A percentile compares a stretch with the other conserved stretches of the same genome.
Evolutionary conservation across 2,329 filamentous ascomycete genomes (phyloP).

Genomic region (Xylogone sp.): DNA sequence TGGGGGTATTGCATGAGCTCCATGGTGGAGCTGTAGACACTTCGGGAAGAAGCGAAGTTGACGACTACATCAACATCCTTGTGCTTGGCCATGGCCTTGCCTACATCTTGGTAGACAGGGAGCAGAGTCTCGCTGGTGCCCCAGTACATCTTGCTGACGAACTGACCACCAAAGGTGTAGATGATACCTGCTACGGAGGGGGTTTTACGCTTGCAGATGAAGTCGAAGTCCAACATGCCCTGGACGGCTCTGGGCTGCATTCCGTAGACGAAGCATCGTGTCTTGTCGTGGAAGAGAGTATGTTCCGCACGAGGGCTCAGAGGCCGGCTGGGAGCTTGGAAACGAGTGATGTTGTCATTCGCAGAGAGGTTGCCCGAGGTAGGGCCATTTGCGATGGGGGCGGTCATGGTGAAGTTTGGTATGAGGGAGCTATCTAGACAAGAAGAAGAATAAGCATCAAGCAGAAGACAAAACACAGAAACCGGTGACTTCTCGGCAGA

Average conservation of each 20-base stretch:
- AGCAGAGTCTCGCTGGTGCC: slow-evolving; percentile 98
- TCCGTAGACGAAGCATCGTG: slow-evolving; percentile 99
- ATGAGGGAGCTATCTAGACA: slow-evolving; percentile 7
- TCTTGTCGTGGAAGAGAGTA: slow-evolving; percentile 98
- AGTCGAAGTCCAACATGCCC: slow-evolving; percentile 98
- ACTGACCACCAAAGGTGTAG: slow-evolving; percentile 99
- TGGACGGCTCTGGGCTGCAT: slow-evolving; percentile 92
- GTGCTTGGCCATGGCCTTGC: slow-evolving; percentile 95
- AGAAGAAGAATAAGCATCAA: neutral
- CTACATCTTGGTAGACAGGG: slow-evolving; percentile 92
- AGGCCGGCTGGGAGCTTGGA: slow-evolving; percentile 86
- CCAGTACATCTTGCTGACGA: slow-evolving; percentile 99
- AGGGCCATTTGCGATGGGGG: slow-evolving; percentile 40
- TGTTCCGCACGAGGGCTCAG: slow-evolving; percentile 84
- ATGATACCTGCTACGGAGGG: slow-evolving; percentile 98
- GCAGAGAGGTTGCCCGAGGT: slow-evolving; percentile 52
- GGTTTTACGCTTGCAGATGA: slow-evolving; percentile 98
- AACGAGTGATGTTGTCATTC: slow-evolving; percentile 99
- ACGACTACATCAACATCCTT: slow-evolving; percentile 94
- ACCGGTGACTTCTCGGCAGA: too few species aligned
- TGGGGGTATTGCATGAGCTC: slow-evolving; percentile 97
- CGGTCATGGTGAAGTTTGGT: slow-evolving; percentile 25
- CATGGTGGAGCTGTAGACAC: slow-evolving; percentile 97
- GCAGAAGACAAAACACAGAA: too few species aligned
- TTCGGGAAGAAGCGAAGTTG: slow-evolving; percentile 99